Evolutionary conservation across 371 early-diverging fungal species (phyloP).

Genomic region (Sporodiniella umbellata): DNA sequence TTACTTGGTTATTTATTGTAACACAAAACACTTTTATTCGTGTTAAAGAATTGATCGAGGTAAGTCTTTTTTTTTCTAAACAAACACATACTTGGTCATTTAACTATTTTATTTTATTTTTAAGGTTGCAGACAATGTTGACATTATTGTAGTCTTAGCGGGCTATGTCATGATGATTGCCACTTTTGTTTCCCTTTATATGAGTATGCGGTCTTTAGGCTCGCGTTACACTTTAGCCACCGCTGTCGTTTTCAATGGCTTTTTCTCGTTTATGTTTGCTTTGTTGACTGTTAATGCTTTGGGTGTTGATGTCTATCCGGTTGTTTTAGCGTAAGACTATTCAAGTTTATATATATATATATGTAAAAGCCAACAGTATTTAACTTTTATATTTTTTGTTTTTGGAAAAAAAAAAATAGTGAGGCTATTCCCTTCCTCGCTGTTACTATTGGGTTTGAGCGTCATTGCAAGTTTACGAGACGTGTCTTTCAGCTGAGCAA

Average conservation of each 20-base stretch:
- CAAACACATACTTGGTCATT: neutral
- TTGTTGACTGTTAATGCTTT: constrained; percentile 64
- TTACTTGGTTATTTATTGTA: constrained; percentile 44
- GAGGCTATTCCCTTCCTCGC: constrained; percentile 92
- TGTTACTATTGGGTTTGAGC: constrained; percentile 91
- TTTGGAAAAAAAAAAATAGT: too few species aligned
- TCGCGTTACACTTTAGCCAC: constrained; percentile 76
- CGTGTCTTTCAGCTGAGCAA: constrained; percentile 62
- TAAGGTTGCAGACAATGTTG: constrained; percentile 73
- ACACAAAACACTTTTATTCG: constrained; percentile 49
- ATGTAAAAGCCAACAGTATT: too few species aligned
- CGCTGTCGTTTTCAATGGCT: constrained; percentile 65
- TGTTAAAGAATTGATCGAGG: constrained; percentile 59
- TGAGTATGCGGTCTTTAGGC: constrained; percentile 85
- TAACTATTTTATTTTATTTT: too few species aligned
- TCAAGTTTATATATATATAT: neutral
- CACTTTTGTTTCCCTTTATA: constrained; percentile 78
- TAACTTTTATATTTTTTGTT: too few species aligned
- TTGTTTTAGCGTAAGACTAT: constrained; percentile 58
- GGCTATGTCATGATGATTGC: constrained; percentile 86
- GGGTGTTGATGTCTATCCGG: constrained; percentile 69
- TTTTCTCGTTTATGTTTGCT: constrained; percentile 79
- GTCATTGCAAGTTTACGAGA: constrained; percentile 79
- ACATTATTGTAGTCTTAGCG: constrained; percentile 75
- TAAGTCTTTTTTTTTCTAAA: constrained; percentile 16